A percentile compares a stretch with the other conserved stretches of the same genome.
Evolutionary conservation across 257 asterid genomes (phyloP).

Genomic region (Scutellaria barbata): DNA sequence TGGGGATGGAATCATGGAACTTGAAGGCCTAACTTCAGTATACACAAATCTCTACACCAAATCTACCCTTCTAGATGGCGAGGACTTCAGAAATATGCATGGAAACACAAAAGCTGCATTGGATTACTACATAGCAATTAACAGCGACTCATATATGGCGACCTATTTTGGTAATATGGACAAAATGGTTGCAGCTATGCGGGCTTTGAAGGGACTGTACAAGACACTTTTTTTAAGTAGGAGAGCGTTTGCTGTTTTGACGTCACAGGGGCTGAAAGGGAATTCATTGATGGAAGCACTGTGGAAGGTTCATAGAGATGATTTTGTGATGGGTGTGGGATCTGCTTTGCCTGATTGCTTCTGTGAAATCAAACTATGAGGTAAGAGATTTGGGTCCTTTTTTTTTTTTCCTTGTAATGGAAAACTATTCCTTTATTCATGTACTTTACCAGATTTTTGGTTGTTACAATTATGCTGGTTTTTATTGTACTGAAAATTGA

Average conservation of each 20-base stretch:
- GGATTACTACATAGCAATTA: slow-evolving; percentile 76
- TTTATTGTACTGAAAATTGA: neutral
- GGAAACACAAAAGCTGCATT: slow-evolving; percentile 97
- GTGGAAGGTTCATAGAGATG: slow-evolving; percentile 87
- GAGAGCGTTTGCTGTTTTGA: slow-evolving; percentile 63
- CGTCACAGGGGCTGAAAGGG: slow-evolving; percentile 64
- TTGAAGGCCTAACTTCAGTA: slow-evolving; percentile 72
- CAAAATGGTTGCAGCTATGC: slow-evolving; percentile 98
- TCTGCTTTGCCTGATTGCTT: slow-evolving; percentile 94
- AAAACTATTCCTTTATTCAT: too few relatives aligned
- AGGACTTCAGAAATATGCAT: slow-evolving; percentile 80
- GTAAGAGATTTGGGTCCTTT: neutral
- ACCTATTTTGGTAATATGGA: slow-evolving; percentile 97
- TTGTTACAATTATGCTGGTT: neutral
- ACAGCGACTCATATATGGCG: slow-evolving; percentile 78
- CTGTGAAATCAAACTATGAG: slow-evolving; percentile 72
- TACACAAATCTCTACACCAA: slow-evolving; percentile 74
- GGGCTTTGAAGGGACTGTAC: slow-evolving; percentile 72
- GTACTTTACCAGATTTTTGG: neutral
- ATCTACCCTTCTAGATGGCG: slow-evolving; percentile 59
- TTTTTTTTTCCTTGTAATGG: neutral
- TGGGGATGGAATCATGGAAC: slow-evolving; percentile 94
- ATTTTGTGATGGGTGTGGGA: slow-evolving; percentile 85
- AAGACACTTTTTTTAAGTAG: slow-evolving; percentile 76
- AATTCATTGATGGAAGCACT: slow-evolving; percentile 60